Evolutionary conservation across 768 basidiomycete genomes (phyloP).

Genomic region (Boletus rufocinnamomeus): DNA sequence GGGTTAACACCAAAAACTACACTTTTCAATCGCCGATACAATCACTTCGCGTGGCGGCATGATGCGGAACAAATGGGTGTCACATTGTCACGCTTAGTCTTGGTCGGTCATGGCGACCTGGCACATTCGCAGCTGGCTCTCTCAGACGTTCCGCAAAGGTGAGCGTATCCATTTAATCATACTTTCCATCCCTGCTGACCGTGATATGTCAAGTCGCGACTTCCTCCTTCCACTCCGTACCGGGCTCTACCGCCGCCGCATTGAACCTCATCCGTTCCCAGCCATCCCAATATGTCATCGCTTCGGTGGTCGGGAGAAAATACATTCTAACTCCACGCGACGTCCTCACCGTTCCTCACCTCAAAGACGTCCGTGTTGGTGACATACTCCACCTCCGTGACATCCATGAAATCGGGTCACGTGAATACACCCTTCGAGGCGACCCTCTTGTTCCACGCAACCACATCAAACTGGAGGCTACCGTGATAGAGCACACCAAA

Average conservation of each 20-base stretch:
- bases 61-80: conserved; percentile 1
- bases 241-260: conserved; percentile 56
- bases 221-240: conserved; percentile 37
- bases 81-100: conserved; percentile 12
- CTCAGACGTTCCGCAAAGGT: conserved; percentile 29
- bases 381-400: conserved; percentile 80
- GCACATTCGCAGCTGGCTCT: conserved; percentile 27
- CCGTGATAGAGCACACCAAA: conserved; percentile 98
- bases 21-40: conserved; percentile 35
- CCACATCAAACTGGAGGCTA: conserved; percentile 76
- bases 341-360: conserved; percentile 88
- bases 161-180: not conserved
- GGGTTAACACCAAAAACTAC: conserved; percentile 36
- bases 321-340: conserved; percentile 91
- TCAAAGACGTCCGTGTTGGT: conserved; percentile 84
- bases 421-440: conserved; percentile 90
- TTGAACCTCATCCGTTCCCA: conserved; percentile 85
- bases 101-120: conserved; percentile 19
- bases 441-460: conserved; percentile 66
- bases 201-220: conserved; percentile 15
- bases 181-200: conserved; percentile 2
- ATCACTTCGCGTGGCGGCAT: conserved; percentile 15
- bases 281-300: conserved; percentile 90
- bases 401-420: conserved; percentile 92
- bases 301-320: conserved; percentile 81